A percentile compares a stretch with the other conserved stretches of the same genome.
Conservation (phyloP, 1,139 yeast genomes). For the Petasospora fabianii region DNA sequence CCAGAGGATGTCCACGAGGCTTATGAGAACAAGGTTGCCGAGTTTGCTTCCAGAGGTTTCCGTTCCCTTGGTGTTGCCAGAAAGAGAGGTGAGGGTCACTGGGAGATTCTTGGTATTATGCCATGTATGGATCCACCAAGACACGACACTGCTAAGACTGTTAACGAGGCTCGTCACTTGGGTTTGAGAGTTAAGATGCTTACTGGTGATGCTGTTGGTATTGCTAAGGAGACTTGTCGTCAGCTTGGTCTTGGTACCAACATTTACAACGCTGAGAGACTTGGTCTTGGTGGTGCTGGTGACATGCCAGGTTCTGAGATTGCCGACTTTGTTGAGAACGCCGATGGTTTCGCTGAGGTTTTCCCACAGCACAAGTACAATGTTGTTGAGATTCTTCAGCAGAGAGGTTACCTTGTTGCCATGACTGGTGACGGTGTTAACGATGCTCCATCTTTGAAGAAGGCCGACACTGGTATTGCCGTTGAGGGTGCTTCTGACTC, state of each 20-base stretch:
- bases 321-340: conserved; percentile 93
- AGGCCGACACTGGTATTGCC: conserved; percentile 96
- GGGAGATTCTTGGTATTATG: conserved; percentile 98
- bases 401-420: conserved; percentile 93
- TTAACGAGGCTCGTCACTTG: conserved; percentile 85
- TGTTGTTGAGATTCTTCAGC: conserved; percentile 85
- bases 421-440: conserved; percentile 99
- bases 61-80: conserved; percentile 98
- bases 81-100: conserved; percentile 98
- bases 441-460: conserved; percentile 94
- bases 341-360: conserved; percentile 97
- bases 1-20: conserved; percentile 93
- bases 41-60: conserved; percentile 98
- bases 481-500: conserved; percentile 97
- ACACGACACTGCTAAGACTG: conserved; percentile 96
- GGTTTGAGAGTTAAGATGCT: conserved; percentile 97
- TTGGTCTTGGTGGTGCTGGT: conserved; percentile 95
- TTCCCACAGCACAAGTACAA: conserved; percentile 96
- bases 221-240: conserved; percentile 98
- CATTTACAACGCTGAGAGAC: conserved; percentile 96
- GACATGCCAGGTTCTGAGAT: conserved; percentile 95
- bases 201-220: conserved; percentile 99
- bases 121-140: conserved; percentile 99
- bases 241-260: conserved; percentile 95
- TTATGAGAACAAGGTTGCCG: conserved; percentile 96